Percentiles rank a stretch among this genome's conserved stretches.
phyloP scores from a whole-genome alignment of 257 asterid species.

The Nyctanthes arbortristis region DNA sequence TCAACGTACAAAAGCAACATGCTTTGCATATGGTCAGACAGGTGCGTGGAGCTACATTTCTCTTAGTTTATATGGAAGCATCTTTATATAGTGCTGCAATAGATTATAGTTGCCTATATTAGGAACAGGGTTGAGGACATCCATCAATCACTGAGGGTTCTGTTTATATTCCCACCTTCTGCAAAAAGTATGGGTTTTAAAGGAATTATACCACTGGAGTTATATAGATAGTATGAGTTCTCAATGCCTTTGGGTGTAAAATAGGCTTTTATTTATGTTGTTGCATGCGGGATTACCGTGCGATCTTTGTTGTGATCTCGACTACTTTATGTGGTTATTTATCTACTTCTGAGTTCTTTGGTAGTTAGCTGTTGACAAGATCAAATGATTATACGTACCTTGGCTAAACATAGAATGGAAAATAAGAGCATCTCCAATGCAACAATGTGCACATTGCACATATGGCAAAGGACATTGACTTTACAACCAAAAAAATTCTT shows the following conservation, averaged over 20 bases:
- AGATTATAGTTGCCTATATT: conserved; percentile 3
- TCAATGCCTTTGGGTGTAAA: conserved; percentile 13
- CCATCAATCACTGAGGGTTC: not conserved
- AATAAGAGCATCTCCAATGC: too few relatives aligned
- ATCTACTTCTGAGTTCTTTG: conserved; percentile 8
- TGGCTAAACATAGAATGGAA: too few relatives aligned
- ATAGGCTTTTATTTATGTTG: not conserved
- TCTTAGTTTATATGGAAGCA: conserved; percentile 4
- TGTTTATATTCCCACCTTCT: not conserved
- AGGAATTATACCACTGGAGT: not conserved
- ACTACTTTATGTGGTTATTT: conserved; percentile 3
- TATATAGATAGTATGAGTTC: not conserved
- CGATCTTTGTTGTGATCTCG: not conserved
- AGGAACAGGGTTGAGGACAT: not conserved
- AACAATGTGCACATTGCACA: too few relatives aligned
- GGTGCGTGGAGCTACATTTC: conserved; percentile 44
- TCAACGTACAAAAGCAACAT: conserved; percentile 96
- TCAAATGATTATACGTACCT: conserved; percentile 13
- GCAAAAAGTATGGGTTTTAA: not conserved
- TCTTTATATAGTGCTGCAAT: conserved; percentile 7
- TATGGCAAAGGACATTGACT: too few relatives aligned
- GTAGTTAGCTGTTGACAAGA: conserved; percentile 5
- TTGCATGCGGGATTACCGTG: not conserved
- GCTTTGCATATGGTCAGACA: conserved; percentile 98
- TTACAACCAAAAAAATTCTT: too few relatives aligned